Conservation (phyloP, 2,329 filamentous ascomycete species). For the Trichoderma koningiopsis region DNA sequence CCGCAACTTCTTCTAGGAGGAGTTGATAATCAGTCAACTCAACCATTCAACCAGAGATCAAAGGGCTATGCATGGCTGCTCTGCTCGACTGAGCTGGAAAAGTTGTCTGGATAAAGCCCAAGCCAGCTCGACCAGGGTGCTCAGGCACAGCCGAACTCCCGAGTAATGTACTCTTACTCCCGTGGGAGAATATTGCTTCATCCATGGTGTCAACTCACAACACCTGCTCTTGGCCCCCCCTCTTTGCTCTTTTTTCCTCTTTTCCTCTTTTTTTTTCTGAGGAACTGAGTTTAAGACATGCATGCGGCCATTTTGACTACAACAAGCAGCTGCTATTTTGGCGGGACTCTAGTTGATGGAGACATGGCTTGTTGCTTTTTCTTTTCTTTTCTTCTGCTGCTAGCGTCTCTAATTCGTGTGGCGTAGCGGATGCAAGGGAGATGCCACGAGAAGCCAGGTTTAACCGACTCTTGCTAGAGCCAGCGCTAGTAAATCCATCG, state of each 20-base stretch:
- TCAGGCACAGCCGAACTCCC: constrained; percentile 9
- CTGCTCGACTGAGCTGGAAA: not conserved
- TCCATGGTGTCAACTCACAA: not conserved
- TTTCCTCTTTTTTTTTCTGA: not conserved
- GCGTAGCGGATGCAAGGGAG: constrained; percentile 5
- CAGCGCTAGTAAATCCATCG: not conserved
- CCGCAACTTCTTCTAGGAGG: not conserved
- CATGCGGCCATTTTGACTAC: not conserved
- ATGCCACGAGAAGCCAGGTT: constrained; percentile 5
- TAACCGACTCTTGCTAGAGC: not conserved
- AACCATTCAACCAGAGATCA: not conserved
- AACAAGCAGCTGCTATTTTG: not conserved
- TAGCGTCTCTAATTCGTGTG: not conserved
- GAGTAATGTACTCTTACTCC: not conserved
- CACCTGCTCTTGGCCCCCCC: not conserved
- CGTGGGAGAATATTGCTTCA: not conserved
- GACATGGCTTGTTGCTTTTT: not conserved
- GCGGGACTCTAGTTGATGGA: not conserved
- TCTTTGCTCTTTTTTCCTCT: not conserved
- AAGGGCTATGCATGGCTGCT: not conserved
- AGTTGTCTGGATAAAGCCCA: not conserved
- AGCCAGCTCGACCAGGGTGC: not conserved
- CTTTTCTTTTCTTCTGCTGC: not conserved
- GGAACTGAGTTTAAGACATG: not conserved
- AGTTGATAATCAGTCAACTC: not conserved